Conservation (phyloP, 228 moss, liverwort and hornwort species). For the Sphagnum magellanicum region DNA sequence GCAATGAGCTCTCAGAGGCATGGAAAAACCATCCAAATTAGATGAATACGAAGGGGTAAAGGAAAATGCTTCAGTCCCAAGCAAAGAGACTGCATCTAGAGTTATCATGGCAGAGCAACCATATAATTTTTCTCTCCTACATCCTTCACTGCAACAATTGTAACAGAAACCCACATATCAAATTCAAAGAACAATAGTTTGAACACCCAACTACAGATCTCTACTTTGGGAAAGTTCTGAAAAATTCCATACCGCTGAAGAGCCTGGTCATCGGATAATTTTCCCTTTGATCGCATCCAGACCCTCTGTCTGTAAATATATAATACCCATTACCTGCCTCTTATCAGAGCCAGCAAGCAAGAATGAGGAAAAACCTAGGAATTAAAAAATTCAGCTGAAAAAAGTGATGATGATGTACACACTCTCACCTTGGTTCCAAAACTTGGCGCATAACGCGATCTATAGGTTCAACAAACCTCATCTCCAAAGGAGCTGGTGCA, state of each 20-base stretch:
- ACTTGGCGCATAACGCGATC: constrained; percentile 21
- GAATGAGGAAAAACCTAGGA: neutral
- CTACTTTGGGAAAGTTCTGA: neutral
- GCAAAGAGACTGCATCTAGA: too few species aligned
- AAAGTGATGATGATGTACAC: too few species aligned
- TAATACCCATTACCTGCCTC: neutral
- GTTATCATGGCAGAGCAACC: too few species aligned
- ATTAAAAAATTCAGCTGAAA: neutral
- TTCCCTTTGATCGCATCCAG: constrained; percentile 51
- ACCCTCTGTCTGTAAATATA: constrained; percentile 37
- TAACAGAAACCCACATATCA: too few species aligned
- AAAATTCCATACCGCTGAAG: constrained; percentile 36
- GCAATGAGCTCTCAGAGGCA: too few species aligned
- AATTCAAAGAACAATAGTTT: too few species aligned
- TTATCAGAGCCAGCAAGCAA: neutral
- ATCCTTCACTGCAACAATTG: too few species aligned
- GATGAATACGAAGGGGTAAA: too few species aligned
- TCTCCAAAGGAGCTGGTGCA: constrained; percentile 28
- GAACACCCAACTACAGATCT: too few species aligned
- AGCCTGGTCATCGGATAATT: constrained; percentile 45
- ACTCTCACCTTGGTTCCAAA: neutral
- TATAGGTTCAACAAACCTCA: constrained; percentile 30
- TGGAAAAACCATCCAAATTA: too few species aligned
- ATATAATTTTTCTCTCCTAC: too few species aligned
- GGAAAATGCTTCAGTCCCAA: too few species aligned